phyloP scores from a whole-genome alignment of 1,139 yeast genomes.

The Yamadazyma dushanensis region DNA sequence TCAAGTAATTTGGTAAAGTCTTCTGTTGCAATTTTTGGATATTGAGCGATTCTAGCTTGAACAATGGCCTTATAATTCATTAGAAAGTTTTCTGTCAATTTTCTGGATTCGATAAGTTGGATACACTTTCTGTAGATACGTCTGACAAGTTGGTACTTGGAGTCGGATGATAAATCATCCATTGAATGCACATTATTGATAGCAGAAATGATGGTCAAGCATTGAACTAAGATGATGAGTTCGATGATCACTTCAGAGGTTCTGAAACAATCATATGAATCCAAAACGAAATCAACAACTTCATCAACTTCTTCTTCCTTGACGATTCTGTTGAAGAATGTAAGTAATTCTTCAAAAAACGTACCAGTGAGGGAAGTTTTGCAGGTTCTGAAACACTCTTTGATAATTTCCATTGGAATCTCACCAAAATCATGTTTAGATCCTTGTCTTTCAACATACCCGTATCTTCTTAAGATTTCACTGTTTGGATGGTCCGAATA shows the following conservation, averaged over 20 bases:
- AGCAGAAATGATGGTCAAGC: conserved; percentile 43
- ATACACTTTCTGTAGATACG: conserved; percentile 48
- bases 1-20: conserved; percentile 15
- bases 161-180: conserved; percentile 26
- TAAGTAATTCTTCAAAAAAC: conserved; percentile 31
- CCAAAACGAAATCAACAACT: conserved; percentile 45
- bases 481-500: conserved; percentile 91
- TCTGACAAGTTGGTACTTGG: conserved; percentile 36
- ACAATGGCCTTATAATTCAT: conserved; percentile 33
- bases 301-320: conserved; percentile 43
- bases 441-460: conserved; percentile 79
- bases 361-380: conserved; percentile 17
- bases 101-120: conserved; percentile 44
- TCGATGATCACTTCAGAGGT: conserved; percentile 62
- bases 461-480: conserved; percentile 85
- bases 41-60: conserved; percentile 35
- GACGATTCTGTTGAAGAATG: conserved; percentile 24
- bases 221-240: conserved; percentile 52
- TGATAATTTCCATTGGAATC: conserved; percentile 47
- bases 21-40: conserved; percentile 36
- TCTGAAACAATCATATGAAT: conserved; percentile 60
- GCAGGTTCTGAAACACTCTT: conserved; percentile 22
- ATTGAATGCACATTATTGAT: conserved; percentile 34
- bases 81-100: conserved; percentile 37
- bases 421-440: conserved; percentile 85